Percentiles rank a stretch among this genome's conserved stretches.
Conservation (phyloP, 2,329 filamentous ascomycete species). For the Teratosphaeria epicoccoides region DNA sequence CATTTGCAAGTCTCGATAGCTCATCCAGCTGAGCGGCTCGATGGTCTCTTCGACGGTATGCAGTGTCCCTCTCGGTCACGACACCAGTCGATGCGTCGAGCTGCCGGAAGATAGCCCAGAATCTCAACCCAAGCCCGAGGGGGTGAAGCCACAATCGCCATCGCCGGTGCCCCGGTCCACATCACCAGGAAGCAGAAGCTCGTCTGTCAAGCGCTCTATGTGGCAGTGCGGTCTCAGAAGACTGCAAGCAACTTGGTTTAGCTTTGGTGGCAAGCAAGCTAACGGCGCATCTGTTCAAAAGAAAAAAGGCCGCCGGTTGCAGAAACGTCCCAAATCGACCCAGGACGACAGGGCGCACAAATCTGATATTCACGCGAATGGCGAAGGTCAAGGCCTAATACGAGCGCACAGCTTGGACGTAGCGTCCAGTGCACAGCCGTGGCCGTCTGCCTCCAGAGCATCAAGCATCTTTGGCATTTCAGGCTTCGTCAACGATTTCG, state of each 20-base stretch:
- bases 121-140: not conserved
- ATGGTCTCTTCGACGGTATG: not conserved
- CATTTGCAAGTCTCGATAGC: not conserved
- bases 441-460: not conserved
- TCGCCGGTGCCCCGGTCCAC: not conserved
- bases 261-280: not conserved
- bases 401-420: not conserved
- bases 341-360: not conserved
- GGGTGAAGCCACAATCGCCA: not conserved
- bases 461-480: slow-evolving; percentile 4
- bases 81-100: not conserved
- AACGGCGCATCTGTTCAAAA: not conserved
- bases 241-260: not conserved
- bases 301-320: not conserved
- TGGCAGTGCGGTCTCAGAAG: not conserved
- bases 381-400: not conserved
- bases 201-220: not conserved
- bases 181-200: not conserved
- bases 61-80: not conserved
- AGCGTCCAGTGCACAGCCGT: not conserved
- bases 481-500: slow-evolving; percentile 2
- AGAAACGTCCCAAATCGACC: not conserved
- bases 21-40: not conserved
- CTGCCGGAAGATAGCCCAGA: not conserved
- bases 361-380: not conserved